A percentile compares a stretch with the other conserved stretches of the same genome.
Conservation (phyloP, 495 filamentous ascomycete genomes). For the Neurospora tetraspora region DNA sequence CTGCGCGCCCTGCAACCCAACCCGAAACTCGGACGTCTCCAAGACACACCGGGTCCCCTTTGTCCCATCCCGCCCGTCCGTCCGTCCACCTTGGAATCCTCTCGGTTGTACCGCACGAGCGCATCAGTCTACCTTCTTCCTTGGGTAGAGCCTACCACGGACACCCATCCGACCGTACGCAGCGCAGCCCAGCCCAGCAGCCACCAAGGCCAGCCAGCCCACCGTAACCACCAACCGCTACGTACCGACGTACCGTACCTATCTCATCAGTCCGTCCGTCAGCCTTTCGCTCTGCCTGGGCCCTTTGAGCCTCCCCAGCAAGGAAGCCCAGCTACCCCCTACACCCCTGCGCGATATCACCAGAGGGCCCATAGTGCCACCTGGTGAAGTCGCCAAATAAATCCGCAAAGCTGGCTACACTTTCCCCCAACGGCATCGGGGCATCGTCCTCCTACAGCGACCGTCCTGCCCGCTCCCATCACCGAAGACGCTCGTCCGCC, state of each 20-base stretch:
- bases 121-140: not conserved
- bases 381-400: slow-evolving; percentile 4
- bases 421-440: slow-evolving; percentile 23
- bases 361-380: slow-evolving; percentile 5
- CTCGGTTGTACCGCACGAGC: not conserved
- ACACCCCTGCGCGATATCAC: not conserved
- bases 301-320: not conserved
- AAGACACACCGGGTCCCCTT: not conserved
- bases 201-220: not conserved
- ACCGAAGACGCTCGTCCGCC: slow-evolving; percentile 31
- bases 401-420: slow-evolving; percentile 28
- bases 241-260: not conserved
- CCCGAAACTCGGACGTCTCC: not conserved
- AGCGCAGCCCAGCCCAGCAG: not conserved
- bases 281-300: not conserved
- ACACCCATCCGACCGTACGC: not conserved
- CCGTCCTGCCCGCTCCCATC: slow-evolving; percentile 27
- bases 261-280: not conserved
- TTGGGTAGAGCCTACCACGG: not conserved
- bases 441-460: slow-evolving; percentile 35
- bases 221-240: not conserved
- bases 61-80: not conserved
- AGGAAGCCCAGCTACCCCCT: not conserved
- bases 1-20: not conserved
- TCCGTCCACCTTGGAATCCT: not conserved